phyloP scores from a whole-genome alignment of 2,329 filamentous ascomycete genomes.

The Talaromyces verruculosus region DNA sequence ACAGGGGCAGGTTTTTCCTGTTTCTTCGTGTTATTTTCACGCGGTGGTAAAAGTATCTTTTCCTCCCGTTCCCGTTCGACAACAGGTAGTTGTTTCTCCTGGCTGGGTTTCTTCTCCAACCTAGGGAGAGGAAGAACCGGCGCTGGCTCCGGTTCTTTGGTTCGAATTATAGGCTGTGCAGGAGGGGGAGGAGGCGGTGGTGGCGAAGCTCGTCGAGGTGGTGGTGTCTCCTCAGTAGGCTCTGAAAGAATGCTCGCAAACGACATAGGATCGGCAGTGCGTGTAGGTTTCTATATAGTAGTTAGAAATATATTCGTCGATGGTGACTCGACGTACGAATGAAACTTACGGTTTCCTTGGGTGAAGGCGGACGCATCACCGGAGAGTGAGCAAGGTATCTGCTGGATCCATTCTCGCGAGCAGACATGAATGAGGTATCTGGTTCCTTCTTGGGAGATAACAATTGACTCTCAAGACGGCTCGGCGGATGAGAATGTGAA shows the following conservation, averaged over 20 bases:
- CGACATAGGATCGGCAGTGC: conserved; percentile 85
- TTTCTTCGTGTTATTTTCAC: conserved; percentile 29
- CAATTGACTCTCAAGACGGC: conserved; percentile 38
- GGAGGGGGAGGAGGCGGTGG: conserved; percentile 26
- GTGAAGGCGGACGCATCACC: conserved; percentile 37
- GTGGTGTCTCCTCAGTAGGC: conserved; percentile 61
- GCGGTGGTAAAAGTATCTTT: conserved; percentile 22
- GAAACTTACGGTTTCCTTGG: conserved; percentile 43
- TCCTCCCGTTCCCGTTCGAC: conserved; percentile 24
- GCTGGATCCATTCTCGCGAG: conserved; percentile 31
- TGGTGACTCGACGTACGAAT: neutral
- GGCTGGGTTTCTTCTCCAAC: conserved; percentile 31
- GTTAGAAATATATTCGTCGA: conserved; percentile 23
- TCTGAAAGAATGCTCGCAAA: conserved; percentile 92
- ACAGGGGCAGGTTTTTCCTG: conserved; percentile 23
- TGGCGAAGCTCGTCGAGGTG: conserved; percentile 52
- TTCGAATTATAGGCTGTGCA: conserved; percentile 15
- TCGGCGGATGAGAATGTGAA: conserved; percentile 45
- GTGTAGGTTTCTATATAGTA: conserved; percentile 62
- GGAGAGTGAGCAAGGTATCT: conserved; percentile 37
- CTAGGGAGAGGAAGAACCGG: conserved; percentile 31
- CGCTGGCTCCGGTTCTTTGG: conserved; percentile 29
- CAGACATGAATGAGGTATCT: conserved; percentile 34
- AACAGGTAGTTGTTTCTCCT: conserved; percentile 31
- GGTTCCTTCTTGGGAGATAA: conserved; percentile 46